A percentile compares a stretch with the other conserved stretches of the same genome.
Evolutionary conservation across 306 rosid genomes (phyloP).

Genomic region (Boehmeria nivea): DNA sequence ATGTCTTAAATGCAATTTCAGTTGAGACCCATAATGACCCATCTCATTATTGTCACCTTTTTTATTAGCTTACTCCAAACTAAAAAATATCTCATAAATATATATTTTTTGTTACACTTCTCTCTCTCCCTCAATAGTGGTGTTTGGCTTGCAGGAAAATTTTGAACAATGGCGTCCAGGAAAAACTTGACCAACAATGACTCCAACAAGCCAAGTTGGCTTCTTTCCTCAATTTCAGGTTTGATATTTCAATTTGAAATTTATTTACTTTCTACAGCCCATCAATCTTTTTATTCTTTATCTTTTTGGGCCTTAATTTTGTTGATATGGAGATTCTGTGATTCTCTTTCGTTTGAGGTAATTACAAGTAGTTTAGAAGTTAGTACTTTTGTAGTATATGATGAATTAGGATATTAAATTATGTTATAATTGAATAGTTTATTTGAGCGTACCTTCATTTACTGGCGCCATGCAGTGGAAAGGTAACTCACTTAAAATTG

Average conservation of each 20-base stretch:
- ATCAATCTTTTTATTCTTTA: too few relatives aligned
- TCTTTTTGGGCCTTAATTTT: too few relatives aligned
- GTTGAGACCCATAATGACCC: background rate
- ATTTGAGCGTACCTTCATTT: too few relatives aligned
- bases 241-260: conserved; percentile 3
- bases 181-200: conserved; percentile 14
- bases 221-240: conserved; percentile 51
- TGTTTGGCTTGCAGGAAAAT: conserved; percentile 5
- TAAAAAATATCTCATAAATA: background rate
- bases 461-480: too few relatives aligned
- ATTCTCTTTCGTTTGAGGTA: background rate
- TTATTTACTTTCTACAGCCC: background rate
- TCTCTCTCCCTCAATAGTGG: background rate
- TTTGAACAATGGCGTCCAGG: conserved; percentile 11
- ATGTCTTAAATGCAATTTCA: background rate
- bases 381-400: too few relatives aligned
- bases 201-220: conserved; percentile 41
- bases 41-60: background rate
- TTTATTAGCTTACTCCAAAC: background rate
- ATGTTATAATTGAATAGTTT: too few relatives aligned
- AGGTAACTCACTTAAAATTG: too few relatives aligned
- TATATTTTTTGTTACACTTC: too few relatives aligned
- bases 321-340: too few relatives aligned
- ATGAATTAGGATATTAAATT: too few relatives aligned
- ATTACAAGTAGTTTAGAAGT: background rate